phyloP scores from a whole-genome alignment of 2,329 filamentous ascomycete genomes.

The Pseudophaeomoniella oleicola region DNA sequence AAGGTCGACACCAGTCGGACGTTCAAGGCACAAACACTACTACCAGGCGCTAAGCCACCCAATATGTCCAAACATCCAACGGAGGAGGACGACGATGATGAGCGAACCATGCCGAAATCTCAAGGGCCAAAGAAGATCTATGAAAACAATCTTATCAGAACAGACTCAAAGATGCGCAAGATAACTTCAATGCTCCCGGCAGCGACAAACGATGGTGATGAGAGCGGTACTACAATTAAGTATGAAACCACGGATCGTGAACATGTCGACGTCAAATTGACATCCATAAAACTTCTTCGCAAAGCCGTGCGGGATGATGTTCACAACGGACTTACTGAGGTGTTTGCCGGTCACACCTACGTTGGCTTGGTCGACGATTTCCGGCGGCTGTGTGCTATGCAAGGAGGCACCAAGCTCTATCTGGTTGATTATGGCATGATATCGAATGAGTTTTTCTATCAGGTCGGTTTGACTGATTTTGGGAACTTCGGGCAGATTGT shows the following conservation, averaged over 20 bases:
- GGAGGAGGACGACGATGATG: slow-evolving; percentile 23
- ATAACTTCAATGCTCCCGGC: slow-evolving; percentile 92
- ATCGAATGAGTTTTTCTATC: slow-evolving; percentile 86
- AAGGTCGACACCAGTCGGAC: slow-evolving; percentile 87
- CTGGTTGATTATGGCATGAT: slow-evolving; percentile 84
- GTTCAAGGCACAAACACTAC: slow-evolving; percentile 82
- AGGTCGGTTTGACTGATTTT: slow-evolving; percentile 87
- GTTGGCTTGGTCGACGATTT: slow-evolving; percentile 83
- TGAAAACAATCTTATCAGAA: slow-evolving; percentile 80
- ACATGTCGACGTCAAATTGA: slow-evolving; percentile 55
- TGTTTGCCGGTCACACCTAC: slow-evolving; percentile 79
- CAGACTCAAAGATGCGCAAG: slow-evolving; percentile 76
- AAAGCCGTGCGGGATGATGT: slow-evolving; percentile 65
- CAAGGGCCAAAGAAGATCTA: slow-evolving; percentile 41
- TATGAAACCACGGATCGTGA: slow-evolving; percentile 63
- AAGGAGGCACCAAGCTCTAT: slow-evolving; percentile 82
- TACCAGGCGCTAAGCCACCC: slow-evolving; percentile 41
- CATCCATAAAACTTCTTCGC: slow-evolving; percentile 75
- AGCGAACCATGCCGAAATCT: slow-evolving; percentile 21
- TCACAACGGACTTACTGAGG: slow-evolving; percentile 74
- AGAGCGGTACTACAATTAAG: slow-evolving; percentile 26
- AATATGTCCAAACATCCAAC: slow-evolving; percentile 9
- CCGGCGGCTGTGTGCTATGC: slow-evolving; percentile 78
- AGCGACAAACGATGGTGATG: slow-evolving; percentile 11
- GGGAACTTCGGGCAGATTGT: slow-evolving; percentile 80